Evolutionary conservation across 495 filamentous ascomycete genomes (phyloP).

Genomic region (Penicillium simplicissimum): DNA sequence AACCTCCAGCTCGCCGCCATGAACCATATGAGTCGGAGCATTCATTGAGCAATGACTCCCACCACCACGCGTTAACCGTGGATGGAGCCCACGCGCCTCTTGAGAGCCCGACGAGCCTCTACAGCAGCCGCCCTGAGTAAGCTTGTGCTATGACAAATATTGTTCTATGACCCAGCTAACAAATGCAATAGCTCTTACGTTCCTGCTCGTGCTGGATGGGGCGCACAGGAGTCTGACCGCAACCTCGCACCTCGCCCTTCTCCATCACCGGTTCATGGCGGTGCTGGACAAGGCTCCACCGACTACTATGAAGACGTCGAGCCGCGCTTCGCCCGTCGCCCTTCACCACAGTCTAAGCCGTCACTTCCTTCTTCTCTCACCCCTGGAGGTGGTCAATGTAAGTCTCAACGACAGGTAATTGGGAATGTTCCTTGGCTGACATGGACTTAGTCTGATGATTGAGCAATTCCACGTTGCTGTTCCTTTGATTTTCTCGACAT

Average conservation of each 20-base stretch:
- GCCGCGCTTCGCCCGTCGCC: conserved; percentile 70
- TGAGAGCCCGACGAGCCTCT: conserved; percentile 64
- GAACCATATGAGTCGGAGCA: conserved; percentile 53
- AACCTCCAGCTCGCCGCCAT: conserved; percentile 46
- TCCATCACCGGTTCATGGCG: conserved; percentile 11
- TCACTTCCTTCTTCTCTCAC: conserved; percentile 37
- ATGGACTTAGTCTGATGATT: conserved; percentile 20
- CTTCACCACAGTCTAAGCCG: conserved; percentile 27
- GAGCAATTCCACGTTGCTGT: conserved; percentile 6
- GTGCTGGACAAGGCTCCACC: conserved; percentile 21
- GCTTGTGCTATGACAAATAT: conserved; percentile 28
- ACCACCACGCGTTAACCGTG: conserved; percentile 47
- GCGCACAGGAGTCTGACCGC: conserved; percentile 20
- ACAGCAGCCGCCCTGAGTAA: conserved; percentile 75
- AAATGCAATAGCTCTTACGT: conserved; percentile 53
- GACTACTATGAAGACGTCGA: conserved; percentile 94
- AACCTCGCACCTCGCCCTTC: conserved; percentile 18
- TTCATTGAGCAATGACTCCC: conserved; percentile 66
- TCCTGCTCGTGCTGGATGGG: conserved; percentile 59
- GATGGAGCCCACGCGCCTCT: conserved; percentile 32
- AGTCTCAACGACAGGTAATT: conserved; percentile 9
- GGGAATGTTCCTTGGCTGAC: conserved; percentile 5
- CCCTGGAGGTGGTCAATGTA: conserved; percentile 40
- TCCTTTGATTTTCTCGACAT: conserved; percentile 10
- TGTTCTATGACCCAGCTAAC: conserved; percentile 26